Evolutionary conservation across 495 filamentous ascomycete species (phyloP).

Genomic region (Penicillium silybi): DNA sequence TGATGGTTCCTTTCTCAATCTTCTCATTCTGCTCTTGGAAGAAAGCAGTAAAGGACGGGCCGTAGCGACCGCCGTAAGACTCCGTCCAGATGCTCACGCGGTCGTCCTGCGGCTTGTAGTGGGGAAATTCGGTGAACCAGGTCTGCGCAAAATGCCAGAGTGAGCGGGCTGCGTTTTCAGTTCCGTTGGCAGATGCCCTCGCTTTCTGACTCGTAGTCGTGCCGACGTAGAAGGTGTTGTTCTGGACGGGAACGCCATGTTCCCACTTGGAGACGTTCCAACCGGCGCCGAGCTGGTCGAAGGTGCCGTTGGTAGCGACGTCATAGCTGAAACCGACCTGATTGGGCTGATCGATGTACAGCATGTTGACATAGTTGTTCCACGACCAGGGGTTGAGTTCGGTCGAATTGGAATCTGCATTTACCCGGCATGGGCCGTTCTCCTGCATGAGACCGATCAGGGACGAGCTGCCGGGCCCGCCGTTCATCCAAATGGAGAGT

Average conservation of each 20-base stretch:
- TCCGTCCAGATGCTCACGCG: constrained; percentile 53
- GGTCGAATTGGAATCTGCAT: constrained; percentile 49
- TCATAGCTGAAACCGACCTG: constrained; percentile 61
- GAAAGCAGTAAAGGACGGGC: constrained; percentile 60
- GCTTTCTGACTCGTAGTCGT: constrained; percentile 51
- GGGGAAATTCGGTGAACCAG: constrained; percentile 53
- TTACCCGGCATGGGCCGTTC: constrained; percentile 58
- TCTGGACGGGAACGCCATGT: constrained; percentile 48
- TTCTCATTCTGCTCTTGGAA: constrained; percentile 62
- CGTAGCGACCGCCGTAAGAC: constrained; percentile 66
- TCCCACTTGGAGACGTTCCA: constrained; percentile 32
- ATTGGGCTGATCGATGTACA: constrained; percentile 64
- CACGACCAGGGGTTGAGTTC: constrained; percentile 53
- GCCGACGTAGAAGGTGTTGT: constrained; percentile 58
- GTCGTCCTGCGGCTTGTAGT: constrained; percentile 52
- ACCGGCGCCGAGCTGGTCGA: constrained; percentile 32
- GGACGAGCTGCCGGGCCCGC: constrained; percentile 54
- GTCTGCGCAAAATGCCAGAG: constrained; percentile 58
- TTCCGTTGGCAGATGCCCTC: constrained; percentile 46
- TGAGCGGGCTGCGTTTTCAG: constrained; percentile 48
- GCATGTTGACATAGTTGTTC: constrained; percentile 61
- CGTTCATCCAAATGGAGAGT: constrained; percentile 52
- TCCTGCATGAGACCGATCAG: constrained; percentile 63
- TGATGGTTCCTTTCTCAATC: constrained; percentile 39
- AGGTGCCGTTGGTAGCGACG: constrained; percentile 39